Percentiles rank a stretch among this genome's conserved stretches.
Conservation (phyloP, 148 eudicot species). For the Camellia lanceoleosa region DNA sequence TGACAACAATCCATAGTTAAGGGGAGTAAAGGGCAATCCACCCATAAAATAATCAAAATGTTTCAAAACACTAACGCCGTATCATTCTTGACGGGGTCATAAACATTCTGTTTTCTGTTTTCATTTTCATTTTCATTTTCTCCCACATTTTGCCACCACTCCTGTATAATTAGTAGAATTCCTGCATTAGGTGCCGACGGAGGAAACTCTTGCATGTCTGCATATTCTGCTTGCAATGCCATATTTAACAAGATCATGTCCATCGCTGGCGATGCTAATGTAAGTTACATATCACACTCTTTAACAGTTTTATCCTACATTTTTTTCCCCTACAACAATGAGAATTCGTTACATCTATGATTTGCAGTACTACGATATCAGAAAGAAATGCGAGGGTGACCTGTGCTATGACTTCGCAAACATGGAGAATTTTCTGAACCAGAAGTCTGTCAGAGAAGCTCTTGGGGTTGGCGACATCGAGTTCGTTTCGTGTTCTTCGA, state of each 20-base stretch:
- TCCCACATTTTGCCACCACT: too few species aligned
- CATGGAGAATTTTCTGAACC: constrained; percentile 61
- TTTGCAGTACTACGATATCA: constrained; percentile 71
- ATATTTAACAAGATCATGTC: constrained; percentile 63
- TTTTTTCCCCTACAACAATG: neutral
- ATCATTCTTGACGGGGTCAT: too few species aligned
- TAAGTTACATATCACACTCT: constrained; percentile 20
- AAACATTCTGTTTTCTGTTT: too few species aligned
- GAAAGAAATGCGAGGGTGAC: constrained; percentile 63
- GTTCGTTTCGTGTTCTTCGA: constrained; percentile 66
- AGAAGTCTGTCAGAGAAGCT: constrained; percentile 51
- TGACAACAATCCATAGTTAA: too few species aligned
- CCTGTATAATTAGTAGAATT: too few species aligned
- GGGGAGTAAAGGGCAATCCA: too few species aligned
- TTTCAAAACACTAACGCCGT: too few species aligned
- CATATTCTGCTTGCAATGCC: constrained; percentile 46
- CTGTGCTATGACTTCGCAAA: constrained; percentile 84
- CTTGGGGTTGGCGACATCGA: constrained; percentile 77
- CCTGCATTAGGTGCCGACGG: constrained; percentile 45
- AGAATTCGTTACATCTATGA: neutral
- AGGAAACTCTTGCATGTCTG: constrained; percentile 42
- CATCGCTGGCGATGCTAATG: constrained; percentile 45
- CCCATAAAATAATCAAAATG: too few species aligned
- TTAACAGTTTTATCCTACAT: too few species aligned
- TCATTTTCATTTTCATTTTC: too few species aligned